Percentiles rank a stretch among this genome's conserved stretches.
These are phyloP conservation scores for Meredithiella fracta DNA, from an alignment of 2,329 filamentous ascomycete genomes.

Conservation along the genomic window DNA sequence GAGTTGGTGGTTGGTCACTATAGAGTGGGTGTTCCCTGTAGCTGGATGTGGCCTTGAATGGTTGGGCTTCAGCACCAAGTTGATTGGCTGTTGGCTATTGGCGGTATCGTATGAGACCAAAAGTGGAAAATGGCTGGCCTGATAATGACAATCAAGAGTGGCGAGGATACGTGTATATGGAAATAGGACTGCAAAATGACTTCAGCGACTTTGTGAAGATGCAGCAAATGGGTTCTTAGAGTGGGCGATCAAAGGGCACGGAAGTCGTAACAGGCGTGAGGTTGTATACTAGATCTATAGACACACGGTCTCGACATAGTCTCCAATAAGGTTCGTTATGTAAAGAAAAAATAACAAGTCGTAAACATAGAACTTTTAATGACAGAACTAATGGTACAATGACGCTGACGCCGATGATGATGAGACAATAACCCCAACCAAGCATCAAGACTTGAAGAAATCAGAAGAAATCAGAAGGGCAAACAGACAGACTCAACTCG, in stretches of 20 bases:
- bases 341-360: background rate
- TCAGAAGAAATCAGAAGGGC: background rate
- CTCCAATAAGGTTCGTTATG: background rate
- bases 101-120: background rate
- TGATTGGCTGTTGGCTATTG: constrained; percentile 3
- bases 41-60: background rate
- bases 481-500: background rate
- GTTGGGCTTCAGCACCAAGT: background rate
- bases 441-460: background rate
- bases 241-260: background rate
- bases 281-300: background rate
- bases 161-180: background rate
- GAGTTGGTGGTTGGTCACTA: background rate
- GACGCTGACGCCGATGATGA: background rate
- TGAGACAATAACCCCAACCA: background rate
- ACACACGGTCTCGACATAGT: background rate
- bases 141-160: background rate
- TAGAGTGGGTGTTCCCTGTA: constrained; percentile 1
- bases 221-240: background rate
- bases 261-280: background rate
- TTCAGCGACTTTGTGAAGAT: background rate
- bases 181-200: background rate
- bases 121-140: background rate
- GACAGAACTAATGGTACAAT: background rate
- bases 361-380: background rate